Evolutionary conservation across 2,329 filamentous ascomycete species (phyloP).

Genomic region (Fusarium hainanense): DNA sequence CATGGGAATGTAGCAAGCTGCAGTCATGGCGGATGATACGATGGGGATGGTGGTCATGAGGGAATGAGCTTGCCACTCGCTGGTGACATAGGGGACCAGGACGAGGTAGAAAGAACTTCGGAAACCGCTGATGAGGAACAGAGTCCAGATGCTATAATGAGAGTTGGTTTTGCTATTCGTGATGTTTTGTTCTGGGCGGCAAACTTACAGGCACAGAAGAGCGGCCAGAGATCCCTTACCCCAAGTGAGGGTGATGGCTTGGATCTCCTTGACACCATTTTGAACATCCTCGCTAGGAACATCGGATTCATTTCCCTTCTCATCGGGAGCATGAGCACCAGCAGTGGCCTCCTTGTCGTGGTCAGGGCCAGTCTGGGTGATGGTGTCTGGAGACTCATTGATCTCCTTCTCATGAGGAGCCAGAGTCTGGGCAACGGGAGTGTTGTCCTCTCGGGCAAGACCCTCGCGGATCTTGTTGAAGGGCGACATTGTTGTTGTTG

Average conservation of each 20-base stretch:
- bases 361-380: background rate
- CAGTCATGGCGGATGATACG: conserved; percentile 64
- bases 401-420: conserved; percentile 26
- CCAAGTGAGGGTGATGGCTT: conserved; percentile 57
- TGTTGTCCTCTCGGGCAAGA: conserved; percentile 20
- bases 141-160: conserved; percentile 55
- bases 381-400: conserved; percentile 9
- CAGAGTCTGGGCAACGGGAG: conserved; percentile 15
- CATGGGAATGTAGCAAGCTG: conserved; percentile 70
- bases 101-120: conserved; percentile 56
- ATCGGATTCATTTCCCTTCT: conserved; percentile 22
- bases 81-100: conserved; percentile 60
- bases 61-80: conserved; percentile 63
- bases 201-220: conserved; percentile 49
- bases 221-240: conserved; percentile 51
- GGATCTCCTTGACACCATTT: conserved; percentile 55
- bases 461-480: conserved; percentile 34
- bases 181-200: background rate
- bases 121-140: conserved; percentile 64
- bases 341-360: conserved; percentile 32
- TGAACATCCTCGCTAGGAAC: conserved; percentile 45
- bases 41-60: conserved; percentile 65
- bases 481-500: conserved; percentile 31
- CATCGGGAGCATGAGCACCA: conserved; percentile 9
- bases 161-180: conserved; percentile 4